These are phyloP conservation scores for Alnus glutinosa DNA, from an alignment of 306 rosid genomes.

Conservation along the genomic window DNA sequence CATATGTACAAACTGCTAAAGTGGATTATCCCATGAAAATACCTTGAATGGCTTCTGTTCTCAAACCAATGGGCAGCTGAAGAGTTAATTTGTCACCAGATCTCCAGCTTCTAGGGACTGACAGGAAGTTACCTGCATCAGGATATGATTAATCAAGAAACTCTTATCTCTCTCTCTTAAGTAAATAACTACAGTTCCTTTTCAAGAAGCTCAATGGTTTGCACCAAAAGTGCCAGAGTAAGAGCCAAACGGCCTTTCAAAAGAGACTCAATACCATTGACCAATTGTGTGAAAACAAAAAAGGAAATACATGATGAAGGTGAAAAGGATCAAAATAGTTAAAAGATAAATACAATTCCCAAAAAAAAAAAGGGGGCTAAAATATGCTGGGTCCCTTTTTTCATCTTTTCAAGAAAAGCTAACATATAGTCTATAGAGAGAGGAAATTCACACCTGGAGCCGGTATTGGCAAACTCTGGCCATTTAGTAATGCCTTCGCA, in stretches of 20 bases:
- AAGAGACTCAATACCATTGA: neutral
- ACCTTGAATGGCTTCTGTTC: slow-evolving; percentile 81
- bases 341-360: neutral
- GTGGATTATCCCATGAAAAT: slow-evolving; percentile 11
- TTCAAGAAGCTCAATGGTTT: neutral
- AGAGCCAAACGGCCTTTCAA: neutral
- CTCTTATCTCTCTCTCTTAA: neutral
- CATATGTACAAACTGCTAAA: neutral
- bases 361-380: neutral
- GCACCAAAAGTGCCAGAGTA: neutral
- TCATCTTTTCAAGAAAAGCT: neutral
- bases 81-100: slow-evolving; percentile 60
- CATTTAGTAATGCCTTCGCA: slow-evolving; percentile 54
- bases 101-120: slow-evolving; percentile 56
- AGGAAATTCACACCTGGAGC: slow-evolving; percentile 53
- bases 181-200: neutral
- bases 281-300: neutral
- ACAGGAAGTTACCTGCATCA: slow-evolving; percentile 61
- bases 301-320: neutral
- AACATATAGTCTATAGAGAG: neutral
- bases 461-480: slow-evolving; percentile 37
- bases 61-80: slow-evolving; percentile 61
- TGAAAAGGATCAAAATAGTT: neutral
- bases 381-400: neutral
- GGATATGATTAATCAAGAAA: neutral